These are phyloP conservation scores for Micractinium sp. DNA, from an alignment of 139 green algal species.

Conservation along the genomic window DNA sequence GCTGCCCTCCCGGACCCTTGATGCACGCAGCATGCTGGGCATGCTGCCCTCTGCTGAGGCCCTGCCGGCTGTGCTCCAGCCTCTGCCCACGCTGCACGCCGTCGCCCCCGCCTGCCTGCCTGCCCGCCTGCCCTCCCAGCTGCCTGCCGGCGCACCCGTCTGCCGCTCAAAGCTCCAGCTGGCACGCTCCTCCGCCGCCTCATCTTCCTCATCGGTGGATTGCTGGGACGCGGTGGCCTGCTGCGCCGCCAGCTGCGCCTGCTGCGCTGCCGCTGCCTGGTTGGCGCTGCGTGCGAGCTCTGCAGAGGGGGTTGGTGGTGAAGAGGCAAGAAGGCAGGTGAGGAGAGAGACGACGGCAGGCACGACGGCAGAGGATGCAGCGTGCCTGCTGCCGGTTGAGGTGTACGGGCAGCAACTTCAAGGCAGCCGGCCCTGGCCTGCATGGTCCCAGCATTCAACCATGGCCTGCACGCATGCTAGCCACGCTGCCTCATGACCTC, in stretches of 20 bases:
- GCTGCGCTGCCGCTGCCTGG: background rate
- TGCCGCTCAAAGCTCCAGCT: constrained; percentile 57
- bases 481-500: too few species aligned
- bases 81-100: background rate
- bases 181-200: constrained; percentile 38
- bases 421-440: too few species aligned
- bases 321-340: too few species aligned
- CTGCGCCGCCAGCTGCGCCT: background rate
- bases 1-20: too few species aligned
- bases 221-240: background rate
- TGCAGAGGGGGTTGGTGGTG: background rate
- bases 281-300: constrained; percentile 19
- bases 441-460: too few species aligned
- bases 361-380: too few species aligned
- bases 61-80: too few species aligned
- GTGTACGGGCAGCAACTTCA: background rate
- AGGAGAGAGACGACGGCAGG: too few species aligned
- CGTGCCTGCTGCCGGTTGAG: too few species aligned
- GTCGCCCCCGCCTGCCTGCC: background rate
- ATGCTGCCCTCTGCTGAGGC: too few species aligned
- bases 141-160: background rate
- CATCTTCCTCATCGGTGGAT: constrained; percentile 39
- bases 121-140: background rate
- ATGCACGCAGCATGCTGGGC: too few species aligned
- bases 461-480: too few species aligned